Percentiles rank a stretch among this genome's conserved stretches.
Evolutionary conservation across 805 yeast genomes (phyloP).

Genomic region (Saturnispora quitensis): DNA sequence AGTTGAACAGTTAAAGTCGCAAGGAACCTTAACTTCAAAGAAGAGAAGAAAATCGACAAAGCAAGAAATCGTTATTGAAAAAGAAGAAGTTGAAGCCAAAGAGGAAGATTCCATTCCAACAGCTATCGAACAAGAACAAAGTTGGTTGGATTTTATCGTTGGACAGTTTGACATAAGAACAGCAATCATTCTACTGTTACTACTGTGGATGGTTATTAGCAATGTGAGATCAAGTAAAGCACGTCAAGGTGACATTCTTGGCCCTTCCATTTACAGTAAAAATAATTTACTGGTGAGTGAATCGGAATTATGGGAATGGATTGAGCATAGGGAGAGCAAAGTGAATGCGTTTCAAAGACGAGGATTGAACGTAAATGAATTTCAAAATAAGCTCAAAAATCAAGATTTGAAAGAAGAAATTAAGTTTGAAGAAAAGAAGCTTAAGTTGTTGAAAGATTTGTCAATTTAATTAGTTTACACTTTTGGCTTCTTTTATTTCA

Average conservation of each 20-base stretch:
- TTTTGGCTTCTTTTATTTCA: not conserved
- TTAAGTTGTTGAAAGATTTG: not conserved
- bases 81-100: not conserved
- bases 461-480: not conserved
- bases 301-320: constrained; percentile 66
- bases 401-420: constrained; percentile 7
- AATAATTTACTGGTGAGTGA: constrained; percentile 41
- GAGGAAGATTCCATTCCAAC: constrained; percentile 4
- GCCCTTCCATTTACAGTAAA: constrained; percentile 7
- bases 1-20: constrained; percentile 23
- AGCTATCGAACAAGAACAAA: constrained; percentile 5
- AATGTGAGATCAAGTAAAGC: constrained; percentile 1
- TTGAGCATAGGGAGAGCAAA: constrained; percentile 24
- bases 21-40: constrained; percentile 17
- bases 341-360: not conserved
- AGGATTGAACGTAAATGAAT: not conserved
- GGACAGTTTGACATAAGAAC: constrained; percentile 20
- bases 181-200: constrained; percentile 14
- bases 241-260: not conserved
- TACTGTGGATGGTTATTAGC: constrained; percentile 17
- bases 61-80: constrained; percentile 1
- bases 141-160: constrained; percentile 7
- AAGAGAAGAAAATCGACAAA: constrained; percentile 7
- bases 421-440: constrained; percentile 5
- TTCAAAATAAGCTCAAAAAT: not conserved